Base-by-base conservation (phyloP, 1,139 yeast species). In the Hansenula sp. region DNA sequence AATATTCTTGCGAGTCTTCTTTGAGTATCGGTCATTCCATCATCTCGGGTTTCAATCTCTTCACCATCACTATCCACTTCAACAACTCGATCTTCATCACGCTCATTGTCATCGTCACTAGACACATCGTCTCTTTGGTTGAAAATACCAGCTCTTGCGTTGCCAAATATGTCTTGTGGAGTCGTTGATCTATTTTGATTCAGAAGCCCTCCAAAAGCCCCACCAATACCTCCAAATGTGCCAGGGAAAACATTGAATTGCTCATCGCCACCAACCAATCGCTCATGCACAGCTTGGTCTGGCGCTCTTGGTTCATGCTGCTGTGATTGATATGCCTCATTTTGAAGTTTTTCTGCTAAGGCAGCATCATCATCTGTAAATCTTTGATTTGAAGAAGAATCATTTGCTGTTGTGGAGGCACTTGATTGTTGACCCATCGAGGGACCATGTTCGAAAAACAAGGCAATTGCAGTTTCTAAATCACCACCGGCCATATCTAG, bases 381-480 rank as follows among this genome's bases (percentile, higher is more conserved):
- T 21, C 9, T 21, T 21, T 21, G 25, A 21, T 21, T 21, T 5
- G 9, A 6, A 21, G 25, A 21, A 21, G 5, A 5, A 21, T 21
- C 25, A 21, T 21, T 21, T 45, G 45, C 11, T 46, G 50, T 27
- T 39, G 37, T 11, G 46, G 19, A 19, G 31, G 38, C 12, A 18
- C 12, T 32, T 24, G 46, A 48, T 19, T 27, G 36, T 32, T 29
- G 41, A 13, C 21, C 47, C 25, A 38, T 27, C 21, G 48, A 38
- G 3, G 67, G 76, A 25, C 88, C 89, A 45, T 79, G 76, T 60
- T 94, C 99, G 70, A 87, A 82, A 65, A 70, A 94, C 41, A 94
- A 68, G 11, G 91, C 80, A 8, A 94, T 88, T 0, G 99, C 99
- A 27, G 81, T 77, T 49, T 91, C 96, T 38, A 93, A 63, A 59